These are phyloP conservation scores for Multifurca ochricompacta DNA, from an alignment of 768 basidiomycete genomes.

Conservation along the genomic window DNA sequence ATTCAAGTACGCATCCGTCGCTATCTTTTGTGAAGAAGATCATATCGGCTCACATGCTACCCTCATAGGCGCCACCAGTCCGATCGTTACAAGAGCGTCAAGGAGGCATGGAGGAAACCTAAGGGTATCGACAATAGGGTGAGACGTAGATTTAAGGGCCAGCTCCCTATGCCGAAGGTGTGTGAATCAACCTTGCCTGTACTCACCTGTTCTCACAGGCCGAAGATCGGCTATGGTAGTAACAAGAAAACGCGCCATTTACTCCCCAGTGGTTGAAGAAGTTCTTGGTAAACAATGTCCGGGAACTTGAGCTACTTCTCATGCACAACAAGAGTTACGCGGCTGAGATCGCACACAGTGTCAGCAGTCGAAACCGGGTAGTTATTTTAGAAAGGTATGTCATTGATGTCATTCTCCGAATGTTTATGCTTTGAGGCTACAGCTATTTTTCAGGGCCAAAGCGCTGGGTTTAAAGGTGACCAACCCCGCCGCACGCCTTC, in stretches of 20 bases:
- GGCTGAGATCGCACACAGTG: constrained; percentile 94
- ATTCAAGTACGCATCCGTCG: constrained; percentile 72
- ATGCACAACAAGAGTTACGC: constrained; percentile 98
- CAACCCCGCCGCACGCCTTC: constrained; percentile 85
- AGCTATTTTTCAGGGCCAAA: constrained; percentile 53
- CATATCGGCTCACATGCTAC: neutral
- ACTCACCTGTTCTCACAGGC: neutral
- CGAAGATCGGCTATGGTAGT: constrained; percentile 79
- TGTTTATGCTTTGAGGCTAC: too few relatives aligned
- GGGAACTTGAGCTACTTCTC: constrained; percentile 89
- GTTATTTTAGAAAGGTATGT: constrained; percentile 77
- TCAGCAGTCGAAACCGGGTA: constrained; percentile 92
- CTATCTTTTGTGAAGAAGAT: neutral
- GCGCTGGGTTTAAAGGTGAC: constrained; percentile 88
- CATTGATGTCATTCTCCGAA: constrained; percentile 4
- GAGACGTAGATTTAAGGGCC: constrained; percentile 90
- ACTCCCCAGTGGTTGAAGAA: constrained; percentile 95
- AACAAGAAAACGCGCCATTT: constrained; percentile 96
- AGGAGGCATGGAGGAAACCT: constrained; percentile 99
- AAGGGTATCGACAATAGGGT: constrained; percentile 99
- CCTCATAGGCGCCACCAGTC: constrained; percentile 87
- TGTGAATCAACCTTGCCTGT: constrained; percentile 1
- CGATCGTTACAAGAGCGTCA: constrained; percentile 93
- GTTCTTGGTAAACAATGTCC: constrained; percentile 88
- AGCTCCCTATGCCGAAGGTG: constrained; percentile 94